phyloP scores from a whole-genome alignment of 768 basidiomycete species.

The Mycena albidolilacea region DNA sequence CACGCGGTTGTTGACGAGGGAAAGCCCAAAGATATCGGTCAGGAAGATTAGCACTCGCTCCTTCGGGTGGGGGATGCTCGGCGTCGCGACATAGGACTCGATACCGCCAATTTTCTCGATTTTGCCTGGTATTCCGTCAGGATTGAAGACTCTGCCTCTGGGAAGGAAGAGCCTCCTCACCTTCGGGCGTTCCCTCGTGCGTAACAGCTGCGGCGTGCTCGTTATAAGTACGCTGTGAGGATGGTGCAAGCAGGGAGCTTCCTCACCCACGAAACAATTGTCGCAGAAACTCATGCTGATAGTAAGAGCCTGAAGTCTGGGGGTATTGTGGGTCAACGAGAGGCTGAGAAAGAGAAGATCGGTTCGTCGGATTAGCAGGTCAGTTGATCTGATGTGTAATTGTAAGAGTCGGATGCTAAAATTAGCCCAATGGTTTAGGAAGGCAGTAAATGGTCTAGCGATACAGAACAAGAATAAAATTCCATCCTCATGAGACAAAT shows the following conservation, averaged over 20 bases:
- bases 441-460: too few relatives aligned
- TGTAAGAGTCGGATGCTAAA: too few relatives aligned
- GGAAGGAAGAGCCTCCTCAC: conserved; percentile 1
- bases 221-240: conserved; percentile 1
- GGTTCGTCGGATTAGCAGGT: background rate
- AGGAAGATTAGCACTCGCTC: conserved; percentile 56
- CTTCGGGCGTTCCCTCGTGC: conserved; percentile 43
- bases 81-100: conserved; percentile 58
- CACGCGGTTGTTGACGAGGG: conserved; percentile 51
- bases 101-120: conserved; percentile 55
- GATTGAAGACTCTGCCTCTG: background rate
- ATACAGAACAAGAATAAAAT: too few relatives aligned
- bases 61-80: conserved; percentile 51
- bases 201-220: conserved; percentile 39
- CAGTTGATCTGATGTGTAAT: too few relatives aligned
- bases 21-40: conserved; percentile 56
- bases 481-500: too few relatives aligned
- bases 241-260: background rate
- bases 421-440: too few relatives aligned
- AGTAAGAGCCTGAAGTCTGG: background rate
- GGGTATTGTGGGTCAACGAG: background rate
- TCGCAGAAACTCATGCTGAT: conserved; percentile 44
- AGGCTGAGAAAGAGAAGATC: conserved; percentile 12
- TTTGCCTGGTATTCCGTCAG: conserved; percentile 46
- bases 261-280: conserved; percentile 44